These are phyloP conservation scores for Salvia rosmarinus DNA, from an alignment of 257 asterid genomes.

Conservation along the genomic window DNA sequence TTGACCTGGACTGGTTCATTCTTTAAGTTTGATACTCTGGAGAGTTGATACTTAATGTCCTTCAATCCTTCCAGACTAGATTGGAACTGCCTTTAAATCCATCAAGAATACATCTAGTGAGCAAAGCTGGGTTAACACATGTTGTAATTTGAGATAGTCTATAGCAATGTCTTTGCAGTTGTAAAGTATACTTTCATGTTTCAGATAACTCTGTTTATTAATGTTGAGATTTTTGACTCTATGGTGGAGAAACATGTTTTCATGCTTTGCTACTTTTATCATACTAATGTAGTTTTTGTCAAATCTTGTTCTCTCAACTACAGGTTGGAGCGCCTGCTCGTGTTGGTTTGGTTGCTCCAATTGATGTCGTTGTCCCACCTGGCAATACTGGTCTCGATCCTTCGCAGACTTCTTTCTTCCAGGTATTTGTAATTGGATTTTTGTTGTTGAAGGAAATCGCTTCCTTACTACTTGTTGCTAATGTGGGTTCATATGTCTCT, in stretches of 20 bases:
- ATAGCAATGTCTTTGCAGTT: not conserved
- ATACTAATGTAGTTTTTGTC: not conserved
- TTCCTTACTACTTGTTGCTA: not conserved
- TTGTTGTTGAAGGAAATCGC: too few species aligned
- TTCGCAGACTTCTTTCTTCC: constrained; percentile 96
- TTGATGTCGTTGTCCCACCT: constrained; percentile 95
- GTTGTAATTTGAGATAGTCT: too few species aligned
- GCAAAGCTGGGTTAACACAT: too few species aligned
- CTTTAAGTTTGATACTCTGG: too few species aligned
- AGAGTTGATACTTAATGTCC: too few species aligned
- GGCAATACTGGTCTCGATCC: constrained; percentile 99
- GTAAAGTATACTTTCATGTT: not conserved
- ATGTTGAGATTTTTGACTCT: not conserved
- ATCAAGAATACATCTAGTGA: too few species aligned
- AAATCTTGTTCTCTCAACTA: not conserved
- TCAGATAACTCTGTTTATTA: not conserved
- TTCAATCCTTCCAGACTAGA: too few species aligned
- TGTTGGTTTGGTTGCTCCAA: constrained; percentile 94
- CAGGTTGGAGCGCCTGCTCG: constrained; percentile 99
- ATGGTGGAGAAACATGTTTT: not conserved
- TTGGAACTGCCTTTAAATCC: too few species aligned
- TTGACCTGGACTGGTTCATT: too few species aligned
- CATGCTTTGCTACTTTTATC: not conserved
- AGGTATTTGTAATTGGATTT: constrained; percentile 42
- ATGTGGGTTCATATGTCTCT: not conserved